A percentile compares a stretch with the other conserved stretches of the same genome.
Evolutionary conservation across 2,329 filamentous ascomycete genomes (phyloP).

Genomic region (Berkeleyomyces basicola): DNA sequence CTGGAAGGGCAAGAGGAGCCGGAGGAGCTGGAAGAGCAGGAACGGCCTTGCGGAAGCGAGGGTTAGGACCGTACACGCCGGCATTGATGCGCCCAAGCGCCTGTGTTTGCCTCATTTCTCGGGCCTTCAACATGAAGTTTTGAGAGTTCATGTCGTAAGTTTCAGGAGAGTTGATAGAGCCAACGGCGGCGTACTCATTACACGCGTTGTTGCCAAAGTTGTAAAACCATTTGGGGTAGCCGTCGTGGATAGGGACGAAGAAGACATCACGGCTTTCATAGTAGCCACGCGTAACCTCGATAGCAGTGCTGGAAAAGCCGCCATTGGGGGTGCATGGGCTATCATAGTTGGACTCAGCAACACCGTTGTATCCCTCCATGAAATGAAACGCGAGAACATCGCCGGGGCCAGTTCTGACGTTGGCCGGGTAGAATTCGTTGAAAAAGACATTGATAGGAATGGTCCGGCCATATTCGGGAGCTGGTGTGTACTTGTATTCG

Average conservation of each 20-base stretch:
- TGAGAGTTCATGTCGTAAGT: not conserved
- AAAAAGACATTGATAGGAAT: not conserved
- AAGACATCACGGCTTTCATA: conserved; percentile 15
- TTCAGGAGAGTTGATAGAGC: conserved; percentile 17
- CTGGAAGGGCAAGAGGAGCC: too few species aligned
- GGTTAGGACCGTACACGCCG: too few species aligned
- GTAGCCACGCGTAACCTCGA: conserved; percentile 19
- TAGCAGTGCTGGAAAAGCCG: conserved; percentile 24
- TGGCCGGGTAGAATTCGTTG: conserved; percentile 31
- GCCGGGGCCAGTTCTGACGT: conserved; percentile 31
- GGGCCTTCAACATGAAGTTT: conserved; percentile 18
- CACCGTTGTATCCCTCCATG: conserved; percentile 32
- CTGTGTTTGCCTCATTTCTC: too few species aligned
- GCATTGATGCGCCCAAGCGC: too few species aligned
- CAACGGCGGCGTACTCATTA: conserved; percentile 17
- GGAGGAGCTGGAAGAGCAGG: too few species aligned
- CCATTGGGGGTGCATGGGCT: conserved; percentile 28
- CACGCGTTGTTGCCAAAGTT: conserved; percentile 4
- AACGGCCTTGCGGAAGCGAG: too few species aligned
- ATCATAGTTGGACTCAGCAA: conserved; percentile 28
- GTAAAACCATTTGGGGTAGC: not conserved
- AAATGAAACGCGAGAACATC: conserved; percentile 39
- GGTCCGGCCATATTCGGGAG: not conserved
- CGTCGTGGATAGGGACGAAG: not conserved
- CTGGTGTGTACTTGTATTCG: too few species aligned